Percentiles rank a stretch among this genome's conserved stretches.
Evolutionary conservation across 2,329 filamentous ascomycete species (phyloP).

Genomic region (Westerdykella sp.): DNA sequence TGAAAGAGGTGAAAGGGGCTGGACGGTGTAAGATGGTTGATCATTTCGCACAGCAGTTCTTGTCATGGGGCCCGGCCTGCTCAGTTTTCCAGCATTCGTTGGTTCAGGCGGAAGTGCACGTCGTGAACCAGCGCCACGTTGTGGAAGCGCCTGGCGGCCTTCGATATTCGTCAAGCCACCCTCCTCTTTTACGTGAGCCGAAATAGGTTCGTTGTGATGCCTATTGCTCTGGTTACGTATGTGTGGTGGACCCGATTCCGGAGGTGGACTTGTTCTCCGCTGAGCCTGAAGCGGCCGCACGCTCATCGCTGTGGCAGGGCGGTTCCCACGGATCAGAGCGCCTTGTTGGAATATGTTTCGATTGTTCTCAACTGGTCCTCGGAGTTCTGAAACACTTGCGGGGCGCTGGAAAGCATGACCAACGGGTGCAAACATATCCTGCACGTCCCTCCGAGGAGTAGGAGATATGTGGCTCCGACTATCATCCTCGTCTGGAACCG

Average conservation of each 20-base stretch:
- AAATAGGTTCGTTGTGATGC: too few relatives aligned
- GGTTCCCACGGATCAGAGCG: conserved; percentile 15
- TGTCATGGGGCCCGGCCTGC: not conserved
- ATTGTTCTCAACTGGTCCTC: not conserved
- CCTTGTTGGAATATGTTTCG: conserved; percentile 10
- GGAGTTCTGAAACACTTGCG: not conserved
- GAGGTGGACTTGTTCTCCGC: not conserved
- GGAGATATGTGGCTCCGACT: conserved; percentile 5
- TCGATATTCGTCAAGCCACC: too few relatives aligned
- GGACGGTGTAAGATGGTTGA: conserved; percentile 1
- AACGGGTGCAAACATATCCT: conserved; percentile 5
- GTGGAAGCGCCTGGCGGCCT: too few relatives aligned
- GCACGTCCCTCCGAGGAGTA: conserved; percentile 6
- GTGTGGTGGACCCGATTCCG: not conserved
- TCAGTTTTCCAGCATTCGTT: not conserved
- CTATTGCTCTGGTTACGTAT: not conserved
- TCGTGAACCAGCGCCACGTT: too few relatives aligned
- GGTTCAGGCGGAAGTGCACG: too few relatives aligned
- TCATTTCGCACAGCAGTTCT: not conserved
- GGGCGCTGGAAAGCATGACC: not conserved
- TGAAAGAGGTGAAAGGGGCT: not conserved
- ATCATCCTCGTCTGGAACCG: conserved; percentile 5
- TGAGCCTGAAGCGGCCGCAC: too few relatives aligned
- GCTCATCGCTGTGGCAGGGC: not conserved
- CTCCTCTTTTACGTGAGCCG: too few relatives aligned